phyloP scores from a whole-genome alignment of 108 stramenopile species.

The Poteriospumella lacustris region DNA sequence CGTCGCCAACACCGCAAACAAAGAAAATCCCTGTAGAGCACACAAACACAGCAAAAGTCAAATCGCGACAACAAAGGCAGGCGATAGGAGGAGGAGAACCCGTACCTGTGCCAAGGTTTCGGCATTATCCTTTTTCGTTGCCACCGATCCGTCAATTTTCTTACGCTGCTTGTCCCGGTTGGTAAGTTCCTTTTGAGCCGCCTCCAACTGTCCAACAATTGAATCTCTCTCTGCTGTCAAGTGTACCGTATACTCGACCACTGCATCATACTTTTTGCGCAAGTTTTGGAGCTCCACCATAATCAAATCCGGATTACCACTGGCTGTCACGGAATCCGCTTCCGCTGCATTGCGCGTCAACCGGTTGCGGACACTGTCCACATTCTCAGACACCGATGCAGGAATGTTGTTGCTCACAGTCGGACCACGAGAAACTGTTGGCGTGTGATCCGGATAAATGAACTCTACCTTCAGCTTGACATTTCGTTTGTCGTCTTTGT shows the following conservation, averaged over 20 bases:
- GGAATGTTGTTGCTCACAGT: not conserved
- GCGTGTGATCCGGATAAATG: not conserved
- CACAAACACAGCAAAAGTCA: not conserved
- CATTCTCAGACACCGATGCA: slow-evolving; percentile 8
- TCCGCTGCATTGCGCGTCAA: not conserved
- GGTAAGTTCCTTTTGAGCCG: not conserved
- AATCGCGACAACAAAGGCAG: not conserved
- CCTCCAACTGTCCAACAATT: slow-evolving; percentile 12
- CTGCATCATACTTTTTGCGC: slow-evolving; percentile 30
- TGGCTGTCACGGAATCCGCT: not conserved
- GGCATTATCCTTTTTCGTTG: not conserved
- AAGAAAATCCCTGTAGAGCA: not conserved
- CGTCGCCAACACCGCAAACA: not conserved
- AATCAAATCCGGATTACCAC: not conserved
- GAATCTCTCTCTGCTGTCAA: slow-evolving; percentile 24
- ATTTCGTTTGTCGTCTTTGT: slow-evolving; percentile 19
- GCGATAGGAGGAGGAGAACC: not conserved
- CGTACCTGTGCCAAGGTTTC: not conserved
- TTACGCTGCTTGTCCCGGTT: not conserved
- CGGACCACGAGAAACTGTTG: not conserved
- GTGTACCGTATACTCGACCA: slow-evolving; percentile 30
- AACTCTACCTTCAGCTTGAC: slow-evolving; percentile 27
- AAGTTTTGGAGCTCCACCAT: slow-evolving; percentile 2
- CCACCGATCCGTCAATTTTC: not conserved
- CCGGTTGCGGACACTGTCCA: not conserved